These are phyloP conservation scores for Hypoxylon rickii DNA, from an alignment of 495 filamentous ascomycete species.

Conservation along the genomic window DNA sequence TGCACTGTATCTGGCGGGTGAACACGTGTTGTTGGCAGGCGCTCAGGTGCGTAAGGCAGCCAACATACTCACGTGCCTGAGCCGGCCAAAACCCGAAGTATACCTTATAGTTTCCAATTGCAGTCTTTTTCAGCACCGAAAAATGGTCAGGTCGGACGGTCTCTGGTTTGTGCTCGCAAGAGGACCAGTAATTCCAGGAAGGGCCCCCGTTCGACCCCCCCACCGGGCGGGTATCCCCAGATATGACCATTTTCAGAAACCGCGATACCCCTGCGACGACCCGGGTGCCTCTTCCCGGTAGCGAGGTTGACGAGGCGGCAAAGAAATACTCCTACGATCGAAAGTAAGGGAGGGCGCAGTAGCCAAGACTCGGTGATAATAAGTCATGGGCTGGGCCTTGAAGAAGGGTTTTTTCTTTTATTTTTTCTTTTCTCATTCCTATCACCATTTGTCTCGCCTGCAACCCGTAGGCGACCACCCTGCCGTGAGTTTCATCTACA, in stretches of 20 bases:
- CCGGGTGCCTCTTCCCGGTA: neutral
- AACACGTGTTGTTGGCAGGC: no score
- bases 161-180: neutral
- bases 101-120: no score
- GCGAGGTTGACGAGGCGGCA: neutral
- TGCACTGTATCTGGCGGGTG: no score
- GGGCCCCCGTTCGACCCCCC: neutral
- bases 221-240: neutral
- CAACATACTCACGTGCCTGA: no score
- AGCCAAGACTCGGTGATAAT: neutral
- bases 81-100: no score
- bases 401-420: neutral
- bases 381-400: constrained; percentile 7
- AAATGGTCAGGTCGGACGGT: no score
- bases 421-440: neutral
- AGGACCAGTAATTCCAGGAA: neutral
- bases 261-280: constrained; percentile 4
- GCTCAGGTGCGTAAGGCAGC: no score
- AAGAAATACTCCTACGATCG: constrained; percentile 11
- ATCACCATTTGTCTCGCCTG: no score
- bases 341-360: constrained; percentile 20
- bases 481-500: no score
- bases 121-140: no score
- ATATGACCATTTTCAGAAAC: neutral
- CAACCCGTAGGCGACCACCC: no score